Evolutionary conservation across 2,329 filamentous ascomycete species (phyloP), one percentile per base, ranked within the genome.

Genomic region (Domatiomyces globalis): DNA sequence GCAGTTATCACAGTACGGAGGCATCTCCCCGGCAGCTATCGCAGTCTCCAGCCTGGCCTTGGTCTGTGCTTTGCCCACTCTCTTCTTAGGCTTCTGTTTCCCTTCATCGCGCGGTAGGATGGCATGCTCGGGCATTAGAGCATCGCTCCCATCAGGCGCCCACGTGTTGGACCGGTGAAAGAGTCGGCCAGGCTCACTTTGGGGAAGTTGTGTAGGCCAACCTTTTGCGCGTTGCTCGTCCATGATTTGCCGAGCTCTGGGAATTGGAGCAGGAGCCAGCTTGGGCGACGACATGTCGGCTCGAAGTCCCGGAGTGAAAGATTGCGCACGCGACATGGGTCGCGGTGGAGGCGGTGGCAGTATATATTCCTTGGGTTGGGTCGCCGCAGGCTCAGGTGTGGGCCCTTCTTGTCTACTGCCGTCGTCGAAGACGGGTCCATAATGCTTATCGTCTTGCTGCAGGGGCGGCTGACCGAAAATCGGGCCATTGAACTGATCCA

Each of bases 1-100:
- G 61, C 92, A 98, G 61, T 96, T 95, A 56, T 79, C 79, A 66
- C 92, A 98, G 63, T 83, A 96, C 1, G 84, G 83, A 0, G 92
- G 92, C 73, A 89, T 84, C 58, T 88, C 79, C 4, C 92, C 92
- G 50, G 80, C 80, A n/a, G 76, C 75, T 50, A 96, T 81, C 19
- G 76, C 74, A 51, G 70, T 66, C 43, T 78, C 70, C 19, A 82
- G 65, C 48, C 73, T 73, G 20, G 76, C 71, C 56, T 77, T 72
- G 47, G 82, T 79, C 51, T 75, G 70, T 56, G 85, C 85, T 61
- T 81, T 80, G 2, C 80, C 75, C 19, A 72, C 66, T 70, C 83
- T 75, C 75, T 84, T 77, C 74, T 82, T 72, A 66, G 77, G 68
- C 67, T 77, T 65, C 70, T 73, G 51, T 63, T 54, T 67, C 42